phyloP scores from a whole-genome alignment of 768 basidiomycete genomes.

The Leccinum disarticulatum region DNA sequence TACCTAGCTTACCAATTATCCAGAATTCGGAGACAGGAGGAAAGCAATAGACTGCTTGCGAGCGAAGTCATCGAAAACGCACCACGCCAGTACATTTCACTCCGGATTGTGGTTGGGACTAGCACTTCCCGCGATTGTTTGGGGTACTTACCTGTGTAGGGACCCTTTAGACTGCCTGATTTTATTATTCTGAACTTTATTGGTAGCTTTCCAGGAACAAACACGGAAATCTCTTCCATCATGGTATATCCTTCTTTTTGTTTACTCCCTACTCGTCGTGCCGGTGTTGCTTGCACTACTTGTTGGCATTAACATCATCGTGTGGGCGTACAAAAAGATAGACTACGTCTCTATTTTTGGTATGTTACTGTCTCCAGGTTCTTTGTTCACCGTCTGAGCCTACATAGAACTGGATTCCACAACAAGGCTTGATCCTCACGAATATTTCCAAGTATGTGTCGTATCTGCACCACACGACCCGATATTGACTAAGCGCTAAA shows the following conservation, averaged over 20 bases:
- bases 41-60: conserved; percentile 70
- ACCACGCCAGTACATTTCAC: conserved; percentile 74
- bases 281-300: conserved; percentile 75
- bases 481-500: conserved; percentile 27
- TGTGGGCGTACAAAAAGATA: conserved; percentile 75
- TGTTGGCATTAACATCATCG: conserved; percentile 77
- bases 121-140: conserved; percentile 64
- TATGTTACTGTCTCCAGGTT: conserved; percentile 31
- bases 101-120: conserved; percentile 73
- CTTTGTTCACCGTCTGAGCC: background rate
- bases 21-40: conserved; percentile 73
- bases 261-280: conserved; percentile 74
- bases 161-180: background rate
- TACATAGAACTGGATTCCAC: conserved; percentile 63
- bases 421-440: conserved; percentile 72
- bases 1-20: background rate
- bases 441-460: conserved; percentile 62
- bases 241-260: conserved; percentile 71
- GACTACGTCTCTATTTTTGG: conserved; percentile 92
- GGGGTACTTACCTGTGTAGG: conserved; percentile 61
- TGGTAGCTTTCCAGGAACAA: conserved; percentile 52
- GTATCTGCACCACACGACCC: conserved; percentile 3
- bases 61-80: conserved; percentile 52
- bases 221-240: conserved; percentile 56
- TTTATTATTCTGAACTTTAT: background rate